phyloP scores from a whole-genome alignment of 108 stramenopile genomes.

The Aurantiochytrium sp. region DNA sequence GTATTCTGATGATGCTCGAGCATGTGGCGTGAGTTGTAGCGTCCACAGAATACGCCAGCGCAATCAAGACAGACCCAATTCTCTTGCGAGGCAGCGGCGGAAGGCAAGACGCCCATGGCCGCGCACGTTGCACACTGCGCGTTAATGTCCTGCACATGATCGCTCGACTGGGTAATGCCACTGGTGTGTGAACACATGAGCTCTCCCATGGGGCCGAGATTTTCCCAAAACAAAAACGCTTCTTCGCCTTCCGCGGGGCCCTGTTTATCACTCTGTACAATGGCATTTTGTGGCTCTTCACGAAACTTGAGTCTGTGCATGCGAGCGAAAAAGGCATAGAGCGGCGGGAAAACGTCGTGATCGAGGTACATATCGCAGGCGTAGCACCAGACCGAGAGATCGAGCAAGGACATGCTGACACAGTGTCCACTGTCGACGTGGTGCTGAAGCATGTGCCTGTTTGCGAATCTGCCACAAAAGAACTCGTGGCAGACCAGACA shows the following conservation, averaged over 20 bases:
- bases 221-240: not conserved
- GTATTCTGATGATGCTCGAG: not conserved
- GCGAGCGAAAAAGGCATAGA: not conserved
- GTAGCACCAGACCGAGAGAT: slow-evolving; percentile 3
- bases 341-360: not conserved
- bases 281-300: not conserved
- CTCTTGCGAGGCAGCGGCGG: not conserved
- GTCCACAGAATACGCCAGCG: not conserved
- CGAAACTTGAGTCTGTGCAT: not conserved
- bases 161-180: not conserved
- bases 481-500: not conserved
- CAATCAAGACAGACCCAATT: not conserved
- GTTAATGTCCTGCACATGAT: not conserved
- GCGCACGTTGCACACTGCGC: not conserved
- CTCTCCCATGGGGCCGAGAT: not conserved
- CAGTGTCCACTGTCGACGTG: not conserved
- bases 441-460: not conserved
- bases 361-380: not conserved
- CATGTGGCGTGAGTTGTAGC: not conserved
- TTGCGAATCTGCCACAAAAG: not conserved
- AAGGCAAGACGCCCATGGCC: not conserved
- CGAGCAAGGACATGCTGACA: not conserved
- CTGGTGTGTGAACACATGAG: not conserved
- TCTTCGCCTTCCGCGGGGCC: not conserved
- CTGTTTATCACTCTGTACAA: not conserved